Percentiles rank a stretch among this genome's conserved stretches.
Evolutionary conservation across 208 protist genomes (phyloP).

Genomic region (Wallacemonas sp.): DNA sequence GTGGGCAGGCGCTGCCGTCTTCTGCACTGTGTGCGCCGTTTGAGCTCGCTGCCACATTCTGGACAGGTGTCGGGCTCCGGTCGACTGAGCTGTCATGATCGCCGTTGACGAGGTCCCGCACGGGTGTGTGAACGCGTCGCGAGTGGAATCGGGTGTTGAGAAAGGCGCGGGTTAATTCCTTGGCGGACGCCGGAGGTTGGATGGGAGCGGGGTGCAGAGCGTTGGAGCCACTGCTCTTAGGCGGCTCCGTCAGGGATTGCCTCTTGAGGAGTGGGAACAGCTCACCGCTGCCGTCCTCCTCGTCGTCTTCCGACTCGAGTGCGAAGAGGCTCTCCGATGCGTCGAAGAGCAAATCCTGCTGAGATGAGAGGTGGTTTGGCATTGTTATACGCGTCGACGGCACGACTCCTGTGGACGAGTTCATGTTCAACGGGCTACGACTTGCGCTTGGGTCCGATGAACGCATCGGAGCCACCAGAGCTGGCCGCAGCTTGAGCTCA

Average conservation of each 20-base stretch:
- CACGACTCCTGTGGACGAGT: too few species aligned
- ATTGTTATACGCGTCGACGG: too few species aligned
- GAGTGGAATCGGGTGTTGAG: slow-evolving; percentile 4
- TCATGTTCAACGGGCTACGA: too few species aligned
- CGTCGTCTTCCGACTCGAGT: slow-evolving; percentile 21
- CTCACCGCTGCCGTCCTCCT: not conserved
- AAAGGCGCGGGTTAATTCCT: not conserved
- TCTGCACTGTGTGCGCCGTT: not conserved
- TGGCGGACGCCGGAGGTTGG: not conserved
- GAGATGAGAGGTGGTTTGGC: not conserved
- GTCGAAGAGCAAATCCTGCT: not conserved
- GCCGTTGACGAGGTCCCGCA: not conserved
- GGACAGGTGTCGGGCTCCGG: too few species aligned
- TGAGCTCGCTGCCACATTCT: too few species aligned
- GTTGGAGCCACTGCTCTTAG: not conserved
- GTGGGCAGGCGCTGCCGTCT: not conserved
- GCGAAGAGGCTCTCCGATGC: slow-evolving; percentile 16
- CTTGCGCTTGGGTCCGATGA: too few species aligned
- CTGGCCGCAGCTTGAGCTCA: not conserved
- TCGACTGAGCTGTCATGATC: slow-evolving; percentile 9
- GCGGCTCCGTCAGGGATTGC: slow-evolving; percentile 6
- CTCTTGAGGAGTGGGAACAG: slow-evolving; percentile 8
- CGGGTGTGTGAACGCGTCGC: not conserved
- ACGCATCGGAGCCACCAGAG: too few species aligned
- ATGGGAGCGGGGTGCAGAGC: not conserved